phyloP scores from a whole-genome alignment of 75 land plant genomes.

The Gnetum montanum region DNA sequence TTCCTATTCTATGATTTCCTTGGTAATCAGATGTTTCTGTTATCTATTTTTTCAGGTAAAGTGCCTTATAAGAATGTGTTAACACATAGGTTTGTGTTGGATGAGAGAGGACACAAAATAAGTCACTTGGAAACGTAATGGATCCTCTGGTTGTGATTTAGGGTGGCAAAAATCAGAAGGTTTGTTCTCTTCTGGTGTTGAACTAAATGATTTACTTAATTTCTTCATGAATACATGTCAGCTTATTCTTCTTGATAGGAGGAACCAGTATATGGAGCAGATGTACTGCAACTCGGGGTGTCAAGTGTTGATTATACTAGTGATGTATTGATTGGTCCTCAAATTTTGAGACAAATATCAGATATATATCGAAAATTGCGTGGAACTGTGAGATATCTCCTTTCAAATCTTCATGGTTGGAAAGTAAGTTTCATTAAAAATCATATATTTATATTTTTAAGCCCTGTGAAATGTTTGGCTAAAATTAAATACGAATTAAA shows the following conservation, averaged over 20 bases:
- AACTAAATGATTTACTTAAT: background rate
- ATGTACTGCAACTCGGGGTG: conserved; percentile 95
- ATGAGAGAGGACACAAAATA: conserved; percentile 93
- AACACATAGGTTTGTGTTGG: conserved; percentile 97
- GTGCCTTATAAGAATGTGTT: conserved; percentile 85
- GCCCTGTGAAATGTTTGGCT: no score
- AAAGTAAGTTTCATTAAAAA: conserved; percentile 30
- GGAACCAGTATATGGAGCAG: conserved; percentile 92
- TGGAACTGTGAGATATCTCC: conserved; percentile 82
- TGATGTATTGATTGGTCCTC: conserved; percentile 87
- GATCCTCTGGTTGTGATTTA: conserved; percentile 76
- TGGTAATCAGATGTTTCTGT: no score
- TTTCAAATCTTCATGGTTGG: conserved; percentile 96
- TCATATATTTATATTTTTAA: background rate
- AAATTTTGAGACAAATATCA: conserved; percentile 86
- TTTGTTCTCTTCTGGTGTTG: conserved; percentile 5
- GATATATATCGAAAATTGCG: conserved; percentile 89
- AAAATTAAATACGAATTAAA: no score
- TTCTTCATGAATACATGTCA: background rate
- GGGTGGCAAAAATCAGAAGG: conserved; percentile 85
- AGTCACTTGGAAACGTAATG: conserved; percentile 96
- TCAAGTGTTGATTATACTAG: conserved; percentile 97
- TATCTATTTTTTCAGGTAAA: conserved; percentile 46
- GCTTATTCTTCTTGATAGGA: conserved; percentile 28
- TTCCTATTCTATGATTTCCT: no score